A percentile compares a stretch with the other conserved stretches of the same genome.
Evolutionary conservation across 2,329 filamentous ascomycete genomes (phyloP).

Genomic region (Beauveria brongniartii): DNA sequence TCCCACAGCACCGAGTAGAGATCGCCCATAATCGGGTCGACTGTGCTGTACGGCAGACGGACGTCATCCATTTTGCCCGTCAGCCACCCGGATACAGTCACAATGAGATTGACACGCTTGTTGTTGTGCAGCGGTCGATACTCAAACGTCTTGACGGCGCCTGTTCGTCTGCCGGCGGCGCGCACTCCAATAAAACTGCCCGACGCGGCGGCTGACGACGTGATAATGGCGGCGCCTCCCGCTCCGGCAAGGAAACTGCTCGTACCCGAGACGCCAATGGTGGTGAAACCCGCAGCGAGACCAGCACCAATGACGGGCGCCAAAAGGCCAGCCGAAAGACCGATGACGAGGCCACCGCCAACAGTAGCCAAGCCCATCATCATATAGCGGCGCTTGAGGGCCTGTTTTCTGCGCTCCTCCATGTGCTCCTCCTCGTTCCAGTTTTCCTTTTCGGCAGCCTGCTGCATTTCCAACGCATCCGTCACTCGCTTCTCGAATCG

Average conservation of each 20-base stretch:
- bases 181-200: slow-evolving; percentile 79
- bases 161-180: slow-evolving; percentile 80
- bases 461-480: slow-evolving; percentile 95
- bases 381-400: slow-evolving; percentile 74
- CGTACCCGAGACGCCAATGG: slow-evolving; percentile 86
- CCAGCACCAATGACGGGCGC: slow-evolving; percentile 92
- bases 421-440: slow-evolving; percentile 98
- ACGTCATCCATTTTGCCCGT: slow-evolving; percentile 97
- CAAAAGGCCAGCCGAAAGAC: slow-evolving; percentile 82
- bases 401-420: slow-evolving; percentile 72
- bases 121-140: slow-evolving; percentile 97
- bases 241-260: slow-evolving; percentile 83
- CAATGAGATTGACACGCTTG: slow-evolving; percentile 89
- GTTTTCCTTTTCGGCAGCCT: slow-evolving; percentile 86
- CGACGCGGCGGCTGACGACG: slow-evolving; percentile 76
- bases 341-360: slow-evolving; percentile 89
- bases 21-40: slow-evolving; percentile 96
- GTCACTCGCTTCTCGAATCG: slow-evolving; percentile 96
- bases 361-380: slow-evolving; percentile 97
- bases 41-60: slow-evolving; percentile 87
- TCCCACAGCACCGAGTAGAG: slow-evolving; percentile 97
- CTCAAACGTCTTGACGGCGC: slow-evolving; percentile 91
- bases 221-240: slow-evolving; percentile 89
- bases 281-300: slow-evolving; percentile 88
- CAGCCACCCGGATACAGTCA: slow-evolving; percentile 97